Evolutionary conservation across 495 filamentous ascomycete genomes (phyloP).

Genomic region (Neurospora africana): DNA sequence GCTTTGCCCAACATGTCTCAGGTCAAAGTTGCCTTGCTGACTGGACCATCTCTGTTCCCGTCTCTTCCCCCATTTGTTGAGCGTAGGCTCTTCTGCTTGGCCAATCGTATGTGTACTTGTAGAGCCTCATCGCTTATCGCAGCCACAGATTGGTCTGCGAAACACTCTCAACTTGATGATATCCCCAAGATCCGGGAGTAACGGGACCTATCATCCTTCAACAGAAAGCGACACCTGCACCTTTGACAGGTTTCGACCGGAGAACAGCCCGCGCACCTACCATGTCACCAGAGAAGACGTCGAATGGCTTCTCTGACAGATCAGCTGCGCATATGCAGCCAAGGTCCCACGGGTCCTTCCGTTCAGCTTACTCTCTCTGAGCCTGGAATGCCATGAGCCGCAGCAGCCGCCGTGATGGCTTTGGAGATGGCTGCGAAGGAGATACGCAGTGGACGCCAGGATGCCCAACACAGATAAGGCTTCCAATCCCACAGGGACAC

Average conservation of each 20-base stretch:
- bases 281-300: background rate
- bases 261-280: background rate
- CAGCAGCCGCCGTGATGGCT: background rate
- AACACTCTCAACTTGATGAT: background rate
- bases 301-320: background rate
- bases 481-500: background rate
- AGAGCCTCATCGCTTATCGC: background rate
- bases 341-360: background rate
- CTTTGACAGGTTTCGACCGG: background rate
- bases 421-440: background rate
- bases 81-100: background rate
- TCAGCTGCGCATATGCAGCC: background rate
- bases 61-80: background rate
- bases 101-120: background rate
- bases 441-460: background rate
- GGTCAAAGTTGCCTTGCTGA: background rate
- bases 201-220: background rate
- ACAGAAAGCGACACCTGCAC: background rate
- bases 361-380: background rate
- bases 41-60: background rate
- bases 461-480: background rate
- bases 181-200: too few species aligned
- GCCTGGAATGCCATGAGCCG: background rate
- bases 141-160: background rate
- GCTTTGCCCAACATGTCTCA: background rate